A percentile compares a stretch with the other conserved stretches of the same genome.
Conservation (phyloP, 2,329 filamentous ascomycete genomes). For the Lecanicillium sp. region DNA sequence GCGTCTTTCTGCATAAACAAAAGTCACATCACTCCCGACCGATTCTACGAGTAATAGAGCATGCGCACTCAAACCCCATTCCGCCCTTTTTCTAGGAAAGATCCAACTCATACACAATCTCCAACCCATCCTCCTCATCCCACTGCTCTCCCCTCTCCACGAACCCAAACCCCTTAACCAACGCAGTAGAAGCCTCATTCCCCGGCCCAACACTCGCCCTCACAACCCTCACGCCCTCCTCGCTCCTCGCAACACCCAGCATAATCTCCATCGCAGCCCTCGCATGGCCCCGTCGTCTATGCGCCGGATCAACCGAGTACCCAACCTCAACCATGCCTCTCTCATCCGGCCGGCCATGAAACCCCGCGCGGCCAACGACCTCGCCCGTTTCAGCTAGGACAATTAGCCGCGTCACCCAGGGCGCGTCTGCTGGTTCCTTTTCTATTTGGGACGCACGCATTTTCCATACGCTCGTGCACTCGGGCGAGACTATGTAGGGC, state of each 20-base stretch:
- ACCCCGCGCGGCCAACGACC: constrained; percentile 7
- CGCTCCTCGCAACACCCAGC: constrained; percentile 1
- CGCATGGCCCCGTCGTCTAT: constrained; percentile 3
- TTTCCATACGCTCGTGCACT: constrained; percentile 4
- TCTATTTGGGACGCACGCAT: constrained; percentile 1
- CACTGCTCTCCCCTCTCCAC: constrained; percentile 4
- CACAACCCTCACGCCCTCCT: constrained; percentile 4
- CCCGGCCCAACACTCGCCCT: constrained; percentile 1
- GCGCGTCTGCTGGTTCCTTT: not conserved
- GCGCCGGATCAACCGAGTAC: constrained; percentile 3
- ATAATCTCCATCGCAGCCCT: constrained; percentile 4
- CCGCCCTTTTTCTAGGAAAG: not conserved
- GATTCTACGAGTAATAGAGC: too few species aligned
- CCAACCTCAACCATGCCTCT: constrained; percentile 8
- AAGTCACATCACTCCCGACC: too few species aligned
- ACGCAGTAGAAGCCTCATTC: not conserved
- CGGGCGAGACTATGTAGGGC: constrained; percentile 1
- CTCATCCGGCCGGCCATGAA: constrained; percentile 3
- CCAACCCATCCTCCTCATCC: constrained; percentile 3
- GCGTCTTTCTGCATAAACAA: too few species aligned
- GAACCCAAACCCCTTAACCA: not conserved
- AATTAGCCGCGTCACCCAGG: constrained; percentile 5
- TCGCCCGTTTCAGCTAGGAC: not conserved
- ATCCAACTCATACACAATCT: constrained; percentile 1
- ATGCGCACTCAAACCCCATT: too few species aligned